These are phyloP conservation scores for Saccharomyces pastorianus DNA, from an alignment of 1,139 yeast species.

Conservation along the genomic window DNA sequence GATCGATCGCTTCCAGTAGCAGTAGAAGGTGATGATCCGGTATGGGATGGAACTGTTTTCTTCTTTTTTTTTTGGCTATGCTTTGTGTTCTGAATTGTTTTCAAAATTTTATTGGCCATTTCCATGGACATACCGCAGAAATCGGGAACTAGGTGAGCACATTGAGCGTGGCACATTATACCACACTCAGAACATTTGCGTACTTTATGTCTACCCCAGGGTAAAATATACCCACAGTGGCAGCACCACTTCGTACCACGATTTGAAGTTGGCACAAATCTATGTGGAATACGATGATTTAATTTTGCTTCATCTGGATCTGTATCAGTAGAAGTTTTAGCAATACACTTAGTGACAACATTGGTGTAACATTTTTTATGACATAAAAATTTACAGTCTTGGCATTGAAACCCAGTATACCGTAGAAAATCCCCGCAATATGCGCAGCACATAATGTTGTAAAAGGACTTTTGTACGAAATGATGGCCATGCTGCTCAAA, in stretches of 20 bases:
- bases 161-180: conserved; percentile 84
- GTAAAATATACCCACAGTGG: conserved; percentile 92
- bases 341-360: conserved; percentile 92
- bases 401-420: conserved; percentile 92
- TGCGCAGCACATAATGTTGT: conserved; percentile 94
- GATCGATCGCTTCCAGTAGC: neutral
- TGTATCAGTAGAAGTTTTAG: conserved; percentile 76
- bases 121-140: conserved; percentile 98
- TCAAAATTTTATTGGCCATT: conserved; percentile 82
- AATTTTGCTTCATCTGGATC: conserved; percentile 85
- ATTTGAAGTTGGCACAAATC: conserved; percentile 83
- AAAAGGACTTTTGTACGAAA: conserved; percentile 90
- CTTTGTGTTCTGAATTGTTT: conserved; percentile 76
- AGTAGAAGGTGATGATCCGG: neutral
- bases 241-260: conserved; percentile 99
- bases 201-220: conserved; percentile 92
- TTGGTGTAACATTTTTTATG: conserved; percentile 91
- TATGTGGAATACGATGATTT: conserved; percentile 93
- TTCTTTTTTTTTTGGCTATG: conserved; percentile 32
- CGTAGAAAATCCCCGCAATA: conserved; percentile 91
- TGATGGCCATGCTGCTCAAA: conserved; percentile 96
- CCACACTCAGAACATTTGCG: conserved; percentile 94
- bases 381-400: conserved; percentile 88
- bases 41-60: conserved; percentile 8
- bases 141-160: conserved; percentile 93